These are phyloP conservation scores for Candida dendrica DNA, from an alignment of 805 yeast genomes.

Conservation along the genomic window DNA sequence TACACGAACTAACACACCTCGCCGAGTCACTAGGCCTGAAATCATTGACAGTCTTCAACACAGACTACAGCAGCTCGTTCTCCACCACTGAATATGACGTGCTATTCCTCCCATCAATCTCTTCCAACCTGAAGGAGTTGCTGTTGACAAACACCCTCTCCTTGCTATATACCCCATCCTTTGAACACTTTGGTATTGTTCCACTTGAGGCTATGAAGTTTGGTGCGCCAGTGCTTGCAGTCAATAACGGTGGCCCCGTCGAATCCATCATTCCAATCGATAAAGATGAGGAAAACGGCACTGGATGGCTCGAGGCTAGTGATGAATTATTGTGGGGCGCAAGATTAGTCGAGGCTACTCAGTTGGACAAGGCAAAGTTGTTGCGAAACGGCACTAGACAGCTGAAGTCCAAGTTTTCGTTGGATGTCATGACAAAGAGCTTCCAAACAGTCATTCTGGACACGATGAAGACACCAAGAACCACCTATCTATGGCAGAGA, in stretches of 20 bases:
- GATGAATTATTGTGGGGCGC: slow-evolving; percentile 48
- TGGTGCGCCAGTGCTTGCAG: slow-evolving; percentile 79
- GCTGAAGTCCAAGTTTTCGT: slow-evolving; percentile 26
- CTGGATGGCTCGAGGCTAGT: slow-evolving; percentile 56
- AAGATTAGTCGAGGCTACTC: slow-evolving; percentile 34
- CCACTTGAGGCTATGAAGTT: slow-evolving; percentile 92
- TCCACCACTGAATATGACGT: slow-evolving; percentile 34
- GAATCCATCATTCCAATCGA: slow-evolving; percentile 50
- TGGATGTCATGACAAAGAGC: slow-evolving; percentile 29
- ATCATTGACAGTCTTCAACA: slow-evolving; percentile 34
- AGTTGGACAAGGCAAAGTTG: slow-evolving; percentile 13
- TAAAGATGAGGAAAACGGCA: slow-evolving; percentile 31
- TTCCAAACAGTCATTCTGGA: slow-evolving; percentile 29
- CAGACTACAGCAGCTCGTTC: slow-evolving; percentile 14
- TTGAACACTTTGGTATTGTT: slow-evolving; percentile 96
- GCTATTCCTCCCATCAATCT: slow-evolving; percentile 75
- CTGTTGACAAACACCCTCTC: slow-evolving; percentile 51
- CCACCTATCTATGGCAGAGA: slow-evolving; percentile 20
- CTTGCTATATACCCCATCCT: slow-evolving; percentile 80
- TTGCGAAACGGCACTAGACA: slow-evolving; percentile 24
- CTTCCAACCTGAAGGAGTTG: slow-evolving; percentile 54
- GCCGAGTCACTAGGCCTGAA: slow-evolving; percentile 39
- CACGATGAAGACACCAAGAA: slow-evolving; percentile 18
- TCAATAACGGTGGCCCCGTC: slow-evolving; percentile 86
- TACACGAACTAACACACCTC: slow-evolving; percentile 48